Evolutionary conservation across 2,329 filamentous ascomycete genomes (phyloP).

Genomic region (Trichoderma breve): DNA sequence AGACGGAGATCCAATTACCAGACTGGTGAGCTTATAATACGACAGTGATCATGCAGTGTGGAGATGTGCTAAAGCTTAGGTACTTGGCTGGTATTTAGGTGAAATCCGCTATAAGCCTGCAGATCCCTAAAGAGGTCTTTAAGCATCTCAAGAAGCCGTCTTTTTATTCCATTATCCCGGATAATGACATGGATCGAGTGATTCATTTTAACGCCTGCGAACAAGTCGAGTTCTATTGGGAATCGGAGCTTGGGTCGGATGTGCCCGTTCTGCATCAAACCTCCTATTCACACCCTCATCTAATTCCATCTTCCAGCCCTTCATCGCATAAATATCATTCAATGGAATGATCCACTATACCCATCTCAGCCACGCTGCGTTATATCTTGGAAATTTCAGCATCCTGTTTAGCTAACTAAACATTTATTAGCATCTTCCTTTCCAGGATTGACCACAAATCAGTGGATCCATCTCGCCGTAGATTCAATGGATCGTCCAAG

Average conservation of each 20-base stretch:
- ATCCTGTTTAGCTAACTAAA: no score
- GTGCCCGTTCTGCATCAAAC: no score
- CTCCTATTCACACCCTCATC: no score
- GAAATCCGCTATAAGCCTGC: background rate
- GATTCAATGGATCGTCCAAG: no score
- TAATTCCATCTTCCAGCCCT: no score
- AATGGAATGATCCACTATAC: no score
- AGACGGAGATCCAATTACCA: background rate
- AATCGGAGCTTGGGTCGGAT: background rate
- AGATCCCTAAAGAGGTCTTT: background rate
- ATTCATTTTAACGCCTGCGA: background rate
- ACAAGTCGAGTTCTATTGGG: background rate
- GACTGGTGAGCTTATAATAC: background rate
- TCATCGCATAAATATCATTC: no score
- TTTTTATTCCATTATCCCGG: background rate
- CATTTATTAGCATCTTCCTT: no score
- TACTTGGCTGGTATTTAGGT: background rate
- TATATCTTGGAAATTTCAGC: no score
- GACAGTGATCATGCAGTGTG: background rate
- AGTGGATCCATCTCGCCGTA: no score
- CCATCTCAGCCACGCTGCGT: no score
- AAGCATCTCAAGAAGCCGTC: background rate
- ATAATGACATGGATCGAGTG: background rate
- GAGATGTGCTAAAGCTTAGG: background rate
- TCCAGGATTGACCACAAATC: no score